Base-by-base conservation (phyloP, 805 yeast species). In the Myxozyma kluyveri region DNA sequence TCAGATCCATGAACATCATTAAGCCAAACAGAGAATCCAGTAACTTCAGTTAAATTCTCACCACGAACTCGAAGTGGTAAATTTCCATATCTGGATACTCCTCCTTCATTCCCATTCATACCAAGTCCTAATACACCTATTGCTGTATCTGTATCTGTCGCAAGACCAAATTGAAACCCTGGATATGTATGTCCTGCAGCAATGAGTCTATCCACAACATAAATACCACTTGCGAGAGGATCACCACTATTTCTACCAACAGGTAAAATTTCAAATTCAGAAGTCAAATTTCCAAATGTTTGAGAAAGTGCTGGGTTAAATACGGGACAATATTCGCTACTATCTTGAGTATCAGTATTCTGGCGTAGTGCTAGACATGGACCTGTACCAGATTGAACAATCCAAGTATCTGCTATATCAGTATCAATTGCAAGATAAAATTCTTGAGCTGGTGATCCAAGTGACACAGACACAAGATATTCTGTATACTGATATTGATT, bases 351-450 rank as follows among this genome's bases (percentile, higher is more conserved):
- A 29, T 29, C 14, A 14, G 33, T 9, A 14, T 14, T 29, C 12
- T 14, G 12, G n/a, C n/a, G n/a, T n/a, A n/a, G n/a, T n/a, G n/a
- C n/a, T n/a, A n/a, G n/a, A n/a, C n/a, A n/a, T 29, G 33, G 33
- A 2, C 38, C 23, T 2, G 36, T 12, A 3, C 4, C 18, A 17
- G 53, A 22, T 17, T 47, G 45, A n/a, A 46, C 45, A 33, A 83
- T 79, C 88, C 88, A 84, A 41, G 84, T 65, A 63, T 86, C 93
- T 1, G 85, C 75, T 0, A 89, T 83, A 1, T 91, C 93, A 2
- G 91, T 86, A 64, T 86, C 93, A 17, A 86, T 67, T 40, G 80
- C 67, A 4, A 83, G 79, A 2, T 69, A 69, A 4, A 84, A 70
- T 2, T 69, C 63, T 60, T 83, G 83, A 2, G 67, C 61, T 2